Conservation (phyloP, 1,284 basidiomycete genomes). For the Pseudozyma hubeiensis region DNA sequence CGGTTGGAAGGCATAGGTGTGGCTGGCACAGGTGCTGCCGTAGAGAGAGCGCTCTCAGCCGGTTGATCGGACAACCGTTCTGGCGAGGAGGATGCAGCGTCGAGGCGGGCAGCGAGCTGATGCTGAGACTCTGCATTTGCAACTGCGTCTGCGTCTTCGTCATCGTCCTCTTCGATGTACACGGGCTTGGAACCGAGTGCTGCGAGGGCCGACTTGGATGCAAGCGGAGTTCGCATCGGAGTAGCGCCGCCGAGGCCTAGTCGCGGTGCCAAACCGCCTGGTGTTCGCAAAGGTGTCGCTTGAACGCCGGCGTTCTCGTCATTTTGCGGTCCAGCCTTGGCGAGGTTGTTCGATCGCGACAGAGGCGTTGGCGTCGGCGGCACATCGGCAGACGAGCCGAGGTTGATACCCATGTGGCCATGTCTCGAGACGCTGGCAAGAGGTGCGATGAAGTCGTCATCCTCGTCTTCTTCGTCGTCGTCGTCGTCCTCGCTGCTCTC, state of each 20-base stretch:
- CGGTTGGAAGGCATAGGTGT: conserved; percentile 44
- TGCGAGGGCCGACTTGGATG: conserved; percentile 19
- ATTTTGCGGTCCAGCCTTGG: conserved; percentile 18
- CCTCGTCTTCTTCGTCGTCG: conserved; percentile 44
- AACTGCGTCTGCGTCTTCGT: conserved; percentile 38
- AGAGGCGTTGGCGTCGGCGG: conserved; percentile 54
- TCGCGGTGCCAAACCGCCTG: conserved; percentile 13
- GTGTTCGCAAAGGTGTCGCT: conserved; percentile 44
- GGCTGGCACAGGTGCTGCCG: conserved; percentile 17
- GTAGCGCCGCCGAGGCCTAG: conserved; percentile 37
- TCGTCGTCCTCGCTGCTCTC: conserved; percentile 48
- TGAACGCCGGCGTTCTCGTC: conserved; percentile 54
- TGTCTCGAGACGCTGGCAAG: conserved; percentile 24
- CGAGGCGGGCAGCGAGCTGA: too few relatives aligned
- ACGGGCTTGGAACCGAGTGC: conserved; percentile 33
- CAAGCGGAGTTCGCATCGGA: conserved; percentile 46
- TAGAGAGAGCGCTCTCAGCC: background rate
- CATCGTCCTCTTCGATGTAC: conserved; percentile 50
- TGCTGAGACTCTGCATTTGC: too few relatives aligned
- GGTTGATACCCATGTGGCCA: conserved; percentile 19
- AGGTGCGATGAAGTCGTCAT: conserved; percentile 34
- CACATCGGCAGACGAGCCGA: conserved; percentile 41
- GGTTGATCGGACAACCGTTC: too few relatives aligned
- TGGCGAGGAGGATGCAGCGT: too few relatives aligned
- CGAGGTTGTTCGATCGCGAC: conserved; percentile 19